A percentile compares a stretch with the other conserved stretches of the same genome.
Evolutionary conservation across 2,329 filamentous ascomycete species (phyloP).

Genomic region (Epichloe coenophiala): DNA sequence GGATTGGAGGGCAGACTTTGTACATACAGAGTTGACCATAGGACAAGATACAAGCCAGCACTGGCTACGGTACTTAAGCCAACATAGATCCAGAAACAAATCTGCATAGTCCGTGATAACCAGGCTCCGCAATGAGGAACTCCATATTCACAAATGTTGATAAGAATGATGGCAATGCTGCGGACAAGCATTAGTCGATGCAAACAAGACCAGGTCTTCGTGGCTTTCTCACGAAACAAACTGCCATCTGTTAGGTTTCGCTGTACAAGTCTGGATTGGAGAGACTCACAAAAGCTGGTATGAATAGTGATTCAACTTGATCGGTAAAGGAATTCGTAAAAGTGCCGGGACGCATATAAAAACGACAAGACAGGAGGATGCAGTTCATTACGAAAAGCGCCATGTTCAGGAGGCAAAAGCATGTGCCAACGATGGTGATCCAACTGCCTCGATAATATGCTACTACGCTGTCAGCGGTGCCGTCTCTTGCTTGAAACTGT

Average conservation of each 20-base stretch:
- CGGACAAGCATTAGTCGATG: background rate
- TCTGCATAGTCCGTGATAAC: slow-evolving; percentile 45
- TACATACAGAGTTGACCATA: slow-evolving; percentile 48
- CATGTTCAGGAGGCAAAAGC: slow-evolving; percentile 51
- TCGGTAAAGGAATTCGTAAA: slow-evolving; percentile 61
- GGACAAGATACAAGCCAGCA: slow-evolving; percentile 57
- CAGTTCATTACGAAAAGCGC: slow-evolving; percentile 50
- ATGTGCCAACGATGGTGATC: slow-evolving; percentile 42
- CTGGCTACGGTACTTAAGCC: slow-evolving; percentile 54
- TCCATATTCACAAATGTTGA: slow-evolving; percentile 69
- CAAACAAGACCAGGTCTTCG: background rate
- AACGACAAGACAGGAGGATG: slow-evolving; percentile 51
- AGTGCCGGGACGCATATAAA: slow-evolving; percentile 54
- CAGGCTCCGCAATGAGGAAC: slow-evolving; percentile 46
- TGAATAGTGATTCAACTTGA: slow-evolving; percentile 66
- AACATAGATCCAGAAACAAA: slow-evolving; percentile 64
- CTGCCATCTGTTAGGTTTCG: slow-evolving; percentile 12
- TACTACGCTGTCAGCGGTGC: background rate
- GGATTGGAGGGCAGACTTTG: background rate
- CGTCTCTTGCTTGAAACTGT: background rate
- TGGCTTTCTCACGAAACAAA: slow-evolving; percentile 28
- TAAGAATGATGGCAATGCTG: slow-evolving; percentile 55
- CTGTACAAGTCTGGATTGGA: background rate
- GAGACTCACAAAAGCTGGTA: slow-evolving; percentile 44
- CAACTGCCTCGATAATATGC: slow-evolving; percentile 27